Evolutionary conservation across 345 rosid genomes (phyloP).

Genomic region (Syzygium aromaticum): DNA sequence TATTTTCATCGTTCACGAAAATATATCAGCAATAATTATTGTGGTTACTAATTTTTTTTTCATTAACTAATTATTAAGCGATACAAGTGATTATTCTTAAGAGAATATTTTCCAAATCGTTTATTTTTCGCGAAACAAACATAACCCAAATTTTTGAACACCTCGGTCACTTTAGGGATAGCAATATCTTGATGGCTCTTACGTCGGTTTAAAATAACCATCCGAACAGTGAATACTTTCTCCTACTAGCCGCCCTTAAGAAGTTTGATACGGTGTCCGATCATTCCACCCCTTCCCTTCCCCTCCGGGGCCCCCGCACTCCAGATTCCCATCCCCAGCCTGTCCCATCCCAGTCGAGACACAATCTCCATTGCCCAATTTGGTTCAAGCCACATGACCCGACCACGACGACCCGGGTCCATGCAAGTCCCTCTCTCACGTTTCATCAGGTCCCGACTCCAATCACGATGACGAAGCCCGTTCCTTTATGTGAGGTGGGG

Average conservation of each 20-base stretch:
- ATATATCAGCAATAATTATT: no score
- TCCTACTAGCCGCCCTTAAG: background rate
- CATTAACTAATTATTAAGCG: no score
- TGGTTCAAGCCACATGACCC: background rate
- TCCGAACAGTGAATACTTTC: background rate
- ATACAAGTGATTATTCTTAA: no score
- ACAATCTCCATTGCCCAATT: background rate
- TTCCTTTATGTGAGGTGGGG: background rate
- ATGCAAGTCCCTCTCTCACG: no score
- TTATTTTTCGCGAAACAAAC: no score
- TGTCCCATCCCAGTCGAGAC: background rate
- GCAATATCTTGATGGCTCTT: background rate
- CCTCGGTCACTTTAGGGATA: background rate
- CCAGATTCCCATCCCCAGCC: background rate
- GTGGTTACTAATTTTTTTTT: no score
- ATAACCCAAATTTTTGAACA: background rate
- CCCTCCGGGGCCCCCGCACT: background rate
- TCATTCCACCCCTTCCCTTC: background rate
- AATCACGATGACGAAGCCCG: no score
- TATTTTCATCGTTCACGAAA: no score
- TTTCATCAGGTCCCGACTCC: no score
- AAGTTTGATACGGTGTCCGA: background rate
- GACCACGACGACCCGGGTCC: background rate
- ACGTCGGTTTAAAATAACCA: background rate
- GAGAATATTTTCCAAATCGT: no score